phyloP scores from a whole-genome alignment of 1,139 yeast species.

The Kluyveromyces sp. region DNA sequence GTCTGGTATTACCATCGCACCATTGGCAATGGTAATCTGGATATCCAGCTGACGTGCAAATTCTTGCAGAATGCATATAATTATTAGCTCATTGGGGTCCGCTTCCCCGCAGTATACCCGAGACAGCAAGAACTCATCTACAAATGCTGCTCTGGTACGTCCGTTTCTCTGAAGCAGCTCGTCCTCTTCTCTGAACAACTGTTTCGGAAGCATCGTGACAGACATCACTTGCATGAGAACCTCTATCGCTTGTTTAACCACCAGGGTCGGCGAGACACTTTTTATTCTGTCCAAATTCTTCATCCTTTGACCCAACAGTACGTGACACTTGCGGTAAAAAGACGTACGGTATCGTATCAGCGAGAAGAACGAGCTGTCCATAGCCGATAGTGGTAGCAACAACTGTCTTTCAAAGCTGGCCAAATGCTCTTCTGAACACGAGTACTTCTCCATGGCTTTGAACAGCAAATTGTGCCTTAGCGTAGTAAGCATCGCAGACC shows the following conservation, averaged over 20 bases:
- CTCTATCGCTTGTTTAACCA: slow-evolving; percentile 14
- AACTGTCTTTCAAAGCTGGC: slow-evolving; percentile 16
- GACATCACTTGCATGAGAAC: slow-evolving; percentile 6
- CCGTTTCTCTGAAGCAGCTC: slow-evolving; percentile 2
- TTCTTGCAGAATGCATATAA: slow-evolving; percentile 23
- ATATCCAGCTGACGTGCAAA: slow-evolving; percentile 17
- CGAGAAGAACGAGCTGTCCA: slow-evolving; percentile 24
- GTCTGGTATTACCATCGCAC: slow-evolving; percentile 21
- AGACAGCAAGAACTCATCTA: slow-evolving; percentile 24
- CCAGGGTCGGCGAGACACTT: slow-evolving; percentile 16
- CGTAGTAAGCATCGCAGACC: slow-evolving; percentile 11
- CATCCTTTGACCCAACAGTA: slow-evolving; percentile 11
- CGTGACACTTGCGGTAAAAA: slow-evolving; percentile 14
- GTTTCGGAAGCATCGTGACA: slow-evolving; percentile 1
- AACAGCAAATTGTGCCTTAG: slow-evolving; percentile 19
- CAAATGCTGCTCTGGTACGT: slow-evolving; percentile 8
- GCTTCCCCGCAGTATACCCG: slow-evolving; percentile 26
- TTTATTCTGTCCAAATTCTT: slow-evolving; percentile 12
- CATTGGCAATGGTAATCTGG: slow-evolving; percentile 16
- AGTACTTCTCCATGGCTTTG: slow-evolving; percentile 10
- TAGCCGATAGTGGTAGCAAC: slow-evolving; percentile 19
- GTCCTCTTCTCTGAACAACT: neutral
- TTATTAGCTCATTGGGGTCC: slow-evolving; percentile 20
- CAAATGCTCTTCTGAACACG: slow-evolving; percentile 1
- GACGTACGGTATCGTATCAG: slow-evolving; percentile 15